Conservation (phyloP, 306 rosid genomes). For the Vigna unguiculata region DNA sequence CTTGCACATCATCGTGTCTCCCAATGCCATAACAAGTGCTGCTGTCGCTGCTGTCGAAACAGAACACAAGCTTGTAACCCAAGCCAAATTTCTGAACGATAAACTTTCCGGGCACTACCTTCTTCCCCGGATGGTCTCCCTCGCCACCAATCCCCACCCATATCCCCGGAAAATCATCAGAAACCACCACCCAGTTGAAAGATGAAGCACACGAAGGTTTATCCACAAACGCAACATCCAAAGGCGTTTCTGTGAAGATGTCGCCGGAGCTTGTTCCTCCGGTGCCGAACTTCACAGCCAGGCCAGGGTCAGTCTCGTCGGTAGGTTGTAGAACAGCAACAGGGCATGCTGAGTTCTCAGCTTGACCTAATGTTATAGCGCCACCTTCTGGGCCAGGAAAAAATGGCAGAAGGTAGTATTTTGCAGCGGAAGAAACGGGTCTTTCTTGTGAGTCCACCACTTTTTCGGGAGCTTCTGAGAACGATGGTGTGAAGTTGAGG, state of each 20-base stretch:
- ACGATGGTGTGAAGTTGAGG: not conserved
- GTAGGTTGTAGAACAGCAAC: not conserved
- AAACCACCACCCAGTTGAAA: conserved; percentile 10
- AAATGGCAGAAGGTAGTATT: not conserved
- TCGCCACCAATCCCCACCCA: conserved; percentile 17
- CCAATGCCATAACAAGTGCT: not conserved
- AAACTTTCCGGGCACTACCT: not conserved
- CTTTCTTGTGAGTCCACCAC: not conserved
- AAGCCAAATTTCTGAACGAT: not conserved
- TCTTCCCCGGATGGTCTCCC: not conserved
- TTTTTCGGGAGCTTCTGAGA: not conserved
- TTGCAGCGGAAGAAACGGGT: not conserved
- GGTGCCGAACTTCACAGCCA: conserved; percentile 3
- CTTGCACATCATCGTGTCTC: not conserved
- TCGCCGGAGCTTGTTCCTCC: not conserved
- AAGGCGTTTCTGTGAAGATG: not conserved
- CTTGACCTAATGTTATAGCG: not conserved
- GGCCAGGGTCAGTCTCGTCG: not conserved
- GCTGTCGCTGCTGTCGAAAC: too few relatives aligned
- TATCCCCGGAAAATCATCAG: not conserved
- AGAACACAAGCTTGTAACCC: conserved; percentile 7
- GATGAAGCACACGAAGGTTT: conserved; percentile 11
- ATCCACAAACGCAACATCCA: not conserved
- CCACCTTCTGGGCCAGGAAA: not conserved
- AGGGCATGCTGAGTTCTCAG: not conserved